These are phyloP conservation scores for Tagetes patula DNA, from an alignment of 129 eudicot genomes.

Conservation along the genomic window DNA sequence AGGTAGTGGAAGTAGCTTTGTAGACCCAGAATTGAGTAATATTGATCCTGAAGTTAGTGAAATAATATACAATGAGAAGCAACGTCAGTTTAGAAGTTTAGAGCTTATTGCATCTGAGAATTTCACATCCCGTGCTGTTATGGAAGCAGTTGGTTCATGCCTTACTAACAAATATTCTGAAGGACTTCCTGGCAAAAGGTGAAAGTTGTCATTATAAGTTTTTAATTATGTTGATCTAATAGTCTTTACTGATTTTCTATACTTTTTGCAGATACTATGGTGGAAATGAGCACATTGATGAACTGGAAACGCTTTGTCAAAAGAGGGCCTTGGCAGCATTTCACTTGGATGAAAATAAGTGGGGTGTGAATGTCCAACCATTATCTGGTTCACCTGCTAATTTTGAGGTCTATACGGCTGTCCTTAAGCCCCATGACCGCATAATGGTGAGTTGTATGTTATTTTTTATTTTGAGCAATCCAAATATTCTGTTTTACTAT, in stretches of 20 bases:
- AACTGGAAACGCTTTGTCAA: slow-evolving; percentile 83
- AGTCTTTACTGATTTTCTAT: background rate
- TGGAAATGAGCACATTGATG: slow-evolving; percentile 95
- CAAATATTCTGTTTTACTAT: slow-evolving; percentile 5
- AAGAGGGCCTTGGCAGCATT: slow-evolving; percentile 88
- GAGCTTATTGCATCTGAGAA: slow-evolving; percentile 98
- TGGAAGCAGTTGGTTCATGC: slow-evolving; percentile 99
- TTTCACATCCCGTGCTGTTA: slow-evolving; percentile 93
- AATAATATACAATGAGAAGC: slow-evolving; percentile 73
- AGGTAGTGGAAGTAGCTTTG: slow-evolving; percentile 60
- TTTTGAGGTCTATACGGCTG: slow-evolving; percentile 92
- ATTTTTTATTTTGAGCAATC: slow-evolving; percentile 1
- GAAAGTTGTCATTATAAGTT: background rate
- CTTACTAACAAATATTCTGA: slow-evolving; percentile 96
- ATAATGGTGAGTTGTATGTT: slow-evolving; percentile 62
- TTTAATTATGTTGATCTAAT: background rate
- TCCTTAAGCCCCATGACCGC: slow-evolving; percentile 91
- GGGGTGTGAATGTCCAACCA: slow-evolving; percentile 99
- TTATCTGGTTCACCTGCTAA: slow-evolving; percentile 96
- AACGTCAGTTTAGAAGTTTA: slow-evolving; percentile 81
- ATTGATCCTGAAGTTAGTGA: slow-evolving; percentile 77
- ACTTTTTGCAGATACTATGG: slow-evolving; percentile 73
- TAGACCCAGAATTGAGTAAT: slow-evolving; percentile 60
- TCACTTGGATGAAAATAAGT: slow-evolving; percentile 69
- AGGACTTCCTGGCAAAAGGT: slow-evolving; percentile 98